Evolutionary conservation across 768 basidiomycete species (phyloP).

Genomic region (Trichaptum fuscoviolaceum): DNA sequence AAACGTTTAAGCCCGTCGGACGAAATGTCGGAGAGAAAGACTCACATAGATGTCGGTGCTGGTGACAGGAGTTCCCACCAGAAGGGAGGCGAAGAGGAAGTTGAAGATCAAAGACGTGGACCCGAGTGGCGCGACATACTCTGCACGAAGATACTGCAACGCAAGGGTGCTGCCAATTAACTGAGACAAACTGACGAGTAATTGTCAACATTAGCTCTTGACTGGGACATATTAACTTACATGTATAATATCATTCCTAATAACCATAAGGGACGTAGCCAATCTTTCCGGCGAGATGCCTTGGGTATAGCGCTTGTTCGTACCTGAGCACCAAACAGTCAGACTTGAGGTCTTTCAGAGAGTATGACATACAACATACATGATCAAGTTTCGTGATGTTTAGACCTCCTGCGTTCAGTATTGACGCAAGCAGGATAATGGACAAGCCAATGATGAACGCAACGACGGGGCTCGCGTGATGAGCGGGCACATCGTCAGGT

Average conservation of each 20-base stretch:
- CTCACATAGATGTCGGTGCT: slow-evolving; percentile 76
- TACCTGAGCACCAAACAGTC: slow-evolving; percentile 37
- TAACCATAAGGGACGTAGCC: slow-evolving; percentile 82
- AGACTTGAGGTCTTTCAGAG: slow-evolving; percentile 3
- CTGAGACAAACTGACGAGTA: slow-evolving; percentile 61
- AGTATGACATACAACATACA: slow-evolving; percentile 36
- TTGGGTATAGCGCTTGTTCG: slow-evolving; percentile 74
- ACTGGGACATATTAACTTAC: slow-evolving; percentile 35
- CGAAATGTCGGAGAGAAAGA: slow-evolving; percentile 6
- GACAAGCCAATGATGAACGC: slow-evolving; percentile 80
- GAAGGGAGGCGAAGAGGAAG: slow-evolving; percentile 87
- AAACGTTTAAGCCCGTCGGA: slow-evolving; percentile 8
- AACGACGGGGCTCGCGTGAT: slow-evolving; percentile 51
- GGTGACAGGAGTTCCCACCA: slow-evolving; percentile 83
- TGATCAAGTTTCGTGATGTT: slow-evolving; percentile 95
- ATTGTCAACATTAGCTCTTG: not conserved
- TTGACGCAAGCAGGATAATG: slow-evolving; percentile 78
- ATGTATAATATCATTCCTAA: slow-evolving; percentile 94
- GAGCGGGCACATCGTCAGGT: slow-evolving; percentile 21
- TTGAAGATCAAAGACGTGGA: slow-evolving; percentile 95
- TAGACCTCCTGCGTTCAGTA: slow-evolving; percentile 89
- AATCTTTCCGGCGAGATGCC: slow-evolving; percentile 66
- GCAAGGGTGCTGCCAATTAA: slow-evolving; percentile 85
- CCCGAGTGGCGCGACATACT: slow-evolving; percentile 95
- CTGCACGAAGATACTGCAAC: slow-evolving; percentile 86